phyloP scores from a whole-genome alignment of 345 rosid species.

The Turritis glabra region DNA sequence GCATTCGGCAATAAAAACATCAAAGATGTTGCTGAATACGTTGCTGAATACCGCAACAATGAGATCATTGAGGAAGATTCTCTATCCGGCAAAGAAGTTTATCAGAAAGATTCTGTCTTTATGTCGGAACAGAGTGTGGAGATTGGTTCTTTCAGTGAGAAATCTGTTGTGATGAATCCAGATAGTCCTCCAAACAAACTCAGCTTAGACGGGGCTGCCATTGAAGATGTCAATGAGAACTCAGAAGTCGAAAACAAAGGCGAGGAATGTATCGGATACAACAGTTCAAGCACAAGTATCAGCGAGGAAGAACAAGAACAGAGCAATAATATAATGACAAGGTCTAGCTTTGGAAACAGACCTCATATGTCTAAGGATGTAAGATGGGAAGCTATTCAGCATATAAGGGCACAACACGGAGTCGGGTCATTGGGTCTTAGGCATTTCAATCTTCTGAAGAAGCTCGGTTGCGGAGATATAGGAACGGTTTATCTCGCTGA shows the following conservation, averaged over 20 bases:
- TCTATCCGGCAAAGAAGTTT: conserved; percentile 17
- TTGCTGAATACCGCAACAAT: not conserved
- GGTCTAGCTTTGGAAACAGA: conserved; percentile 85
- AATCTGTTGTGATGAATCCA: conserved; percentile 43
- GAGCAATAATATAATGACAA: conserved; percentile 45
- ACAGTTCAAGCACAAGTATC: conserved; percentile 78
- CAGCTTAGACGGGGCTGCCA: conserved; percentile 31
- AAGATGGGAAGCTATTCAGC: conserved; percentile 89
- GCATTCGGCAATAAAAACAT: not conserved
- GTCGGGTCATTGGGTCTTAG: conserved; percentile 63
- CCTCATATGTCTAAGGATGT: conserved; percentile 96
- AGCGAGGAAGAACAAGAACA: conserved; percentile 76
- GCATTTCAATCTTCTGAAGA: conserved; percentile 84
- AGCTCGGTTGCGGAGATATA: conserved; percentile 96
- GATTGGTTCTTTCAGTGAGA: conserved; percentile 47
- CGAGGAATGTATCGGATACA: conserved; percentile 68
- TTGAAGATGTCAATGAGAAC: conserved; percentile 39
- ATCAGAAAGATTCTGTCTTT: conserved; percentile 23
- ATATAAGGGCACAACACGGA: conserved; percentile 60
- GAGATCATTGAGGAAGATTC: conserved; percentile 32
- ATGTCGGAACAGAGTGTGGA: conserved; percentile 43
- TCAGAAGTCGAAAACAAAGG: conserved; percentile 57
- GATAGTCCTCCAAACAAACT: conserved; percentile 47
- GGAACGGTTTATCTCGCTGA: conserved; percentile 98
- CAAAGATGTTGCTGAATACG: not conserved